Evolutionary conservation across 768 basidiomycete genomes (phyloP).

Genomic region (Dentipellis sp.): DNA sequence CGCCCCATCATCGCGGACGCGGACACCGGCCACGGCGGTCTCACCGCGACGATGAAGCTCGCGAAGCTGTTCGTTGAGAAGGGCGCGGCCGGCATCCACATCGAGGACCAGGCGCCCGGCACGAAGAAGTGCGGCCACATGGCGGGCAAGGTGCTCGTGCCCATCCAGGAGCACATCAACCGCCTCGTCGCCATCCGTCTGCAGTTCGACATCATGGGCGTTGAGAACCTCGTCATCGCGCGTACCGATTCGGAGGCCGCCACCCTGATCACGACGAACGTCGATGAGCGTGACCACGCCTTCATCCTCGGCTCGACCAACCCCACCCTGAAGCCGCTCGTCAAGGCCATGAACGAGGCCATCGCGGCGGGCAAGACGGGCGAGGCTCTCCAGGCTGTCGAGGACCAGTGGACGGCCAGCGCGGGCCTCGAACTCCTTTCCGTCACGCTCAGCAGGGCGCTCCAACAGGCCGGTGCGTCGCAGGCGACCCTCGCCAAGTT

Average conservation of each 20-base stretch:
- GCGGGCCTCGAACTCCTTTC: slow-evolving; percentile 80
- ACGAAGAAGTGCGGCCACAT: slow-evolving; percentile 96
- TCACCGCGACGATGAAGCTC: slow-evolving; percentile 98
- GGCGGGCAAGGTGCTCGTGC: slow-evolving; percentile 95
- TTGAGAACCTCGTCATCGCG: slow-evolving; percentile 87
- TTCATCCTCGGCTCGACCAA: slow-evolving; percentile 95
- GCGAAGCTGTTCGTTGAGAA: slow-evolving; percentile 99
- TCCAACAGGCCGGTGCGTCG: slow-evolving; percentile 43
- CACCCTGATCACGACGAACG: slow-evolving; percentile 92
- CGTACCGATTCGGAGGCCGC: slow-evolving; percentile 98
- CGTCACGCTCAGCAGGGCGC: slow-evolving; percentile 57
- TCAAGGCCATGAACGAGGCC: slow-evolving; percentile 74
- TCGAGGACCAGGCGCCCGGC: slow-evolving; percentile 96
- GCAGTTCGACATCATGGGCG: slow-evolving; percentile 98
- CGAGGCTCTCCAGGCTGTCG: slow-evolving; percentile 72
- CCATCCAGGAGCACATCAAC: slow-evolving; percentile 96
- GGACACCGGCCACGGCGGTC: slow-evolving; percentile 95
- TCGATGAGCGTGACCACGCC: slow-evolving; percentile 93
- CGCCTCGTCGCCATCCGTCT: slow-evolving; percentile 94
- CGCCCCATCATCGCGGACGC: slow-evolving; percentile 95
- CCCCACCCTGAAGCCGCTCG: slow-evolving; percentile 56
- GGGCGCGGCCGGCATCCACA: slow-evolving; percentile 94
- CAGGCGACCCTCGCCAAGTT: slow-evolving; percentile 50
- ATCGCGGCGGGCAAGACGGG: slow-evolving; percentile 76
- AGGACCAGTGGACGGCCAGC: slow-evolving; percentile 77